A percentile compares a stretch with the other conserved stretches of the same genome.
These are phyloP conservation scores for Cynara cardunculus DNA, from an alignment of 129 eudicot species.

Conservation along the genomic window DNA sequence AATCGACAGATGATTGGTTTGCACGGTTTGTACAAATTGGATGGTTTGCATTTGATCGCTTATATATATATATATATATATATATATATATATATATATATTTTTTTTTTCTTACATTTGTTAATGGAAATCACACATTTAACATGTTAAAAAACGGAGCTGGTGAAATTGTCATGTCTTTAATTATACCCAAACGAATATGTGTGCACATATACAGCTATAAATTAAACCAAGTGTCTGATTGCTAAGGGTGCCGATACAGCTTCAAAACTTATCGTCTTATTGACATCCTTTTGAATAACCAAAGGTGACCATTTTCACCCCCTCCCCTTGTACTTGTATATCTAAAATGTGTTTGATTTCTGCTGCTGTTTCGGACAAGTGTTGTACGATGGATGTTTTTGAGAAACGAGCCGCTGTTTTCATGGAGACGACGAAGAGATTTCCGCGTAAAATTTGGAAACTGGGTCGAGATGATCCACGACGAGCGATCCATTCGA, in stretches of 20 bases:
- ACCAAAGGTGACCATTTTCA: slow-evolving; percentile 17
- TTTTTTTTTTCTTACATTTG: too few species aligned
- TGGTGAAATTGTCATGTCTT: too few species aligned
- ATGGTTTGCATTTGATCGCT: too few species aligned
- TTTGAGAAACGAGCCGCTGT: slow-evolving; percentile 17
- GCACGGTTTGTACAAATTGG: too few species aligned
- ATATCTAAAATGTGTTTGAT: slow-evolving; percentile 24
- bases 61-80: too few species aligned
- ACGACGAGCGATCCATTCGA: slow-evolving; percentile 34
- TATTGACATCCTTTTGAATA: not conserved
- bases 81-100: too few species aligned
- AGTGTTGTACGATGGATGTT: not conserved
- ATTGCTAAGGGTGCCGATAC: slow-evolving; percentile 5
- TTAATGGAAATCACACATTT: too few species aligned
- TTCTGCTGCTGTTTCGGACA: slow-evolving; percentile 3
- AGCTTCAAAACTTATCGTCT: slow-evolving; percentile 1
- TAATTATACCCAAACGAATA: too few species aligned
- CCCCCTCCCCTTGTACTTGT: too few species aligned
- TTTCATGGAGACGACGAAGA: slow-evolving; percentile 16
- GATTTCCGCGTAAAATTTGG: not conserved
- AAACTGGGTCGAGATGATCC: slow-evolving; percentile 42
- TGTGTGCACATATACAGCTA: not conserved
- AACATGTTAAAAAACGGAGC: too few species aligned
- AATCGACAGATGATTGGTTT: too few species aligned
- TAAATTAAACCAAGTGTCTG: slow-evolving; percentile 10